Base-by-base conservation (phyloP, 345 rosid species). In the Jatropha curcas region DNA sequence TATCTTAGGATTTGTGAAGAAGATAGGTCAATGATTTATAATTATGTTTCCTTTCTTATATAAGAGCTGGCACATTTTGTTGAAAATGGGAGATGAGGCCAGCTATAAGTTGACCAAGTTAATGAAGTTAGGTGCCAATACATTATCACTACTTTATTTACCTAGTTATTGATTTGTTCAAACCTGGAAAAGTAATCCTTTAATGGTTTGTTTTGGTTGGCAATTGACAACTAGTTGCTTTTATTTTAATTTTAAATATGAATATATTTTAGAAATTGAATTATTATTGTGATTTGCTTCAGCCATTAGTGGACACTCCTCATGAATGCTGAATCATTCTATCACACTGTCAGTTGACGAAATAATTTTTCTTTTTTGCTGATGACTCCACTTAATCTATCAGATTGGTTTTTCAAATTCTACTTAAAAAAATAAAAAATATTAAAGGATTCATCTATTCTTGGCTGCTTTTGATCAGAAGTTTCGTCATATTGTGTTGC, bases 111-210 rank as follows among this genome's bases (percentile, higher is more conserved):
- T 71, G 10, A 11, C 9, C 51, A 12, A 52, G 66, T 71, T 65
- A 46, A 28, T 57, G 45, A 62, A n/a, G 62, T 57, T 67, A 19
- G 64, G 71, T 22, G 52, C 58, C 57, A 48, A 53, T 61, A 59
- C 67, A 56, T 56, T 67, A 7, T 60, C 17, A 24, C 22, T 33
- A 31, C 20, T 72, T 56, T 17, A 13, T 60, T 64, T 22, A 51
- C 35, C 28, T 64, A 48, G 33, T 50, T 22, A 20, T 20, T 46
- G n/a, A 61, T 53, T 52, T 17, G 45, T 41, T 46, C 48, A 48
- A 51, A 46, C 46, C 48, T 34, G 59, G 33, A 10, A 19, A 11
- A 12, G 31, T 19, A 6, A n/a, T n/a, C 19, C 30, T 46, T 31
- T 69, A n/a, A 19, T 35, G 20, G 35, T 60, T 30, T 22, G 34